Evolutionary conservation across 129 eudicot species (phyloP), one percentile per base, ranked within the genome.

Genomic region (Ambrosia trifida): DNA sequence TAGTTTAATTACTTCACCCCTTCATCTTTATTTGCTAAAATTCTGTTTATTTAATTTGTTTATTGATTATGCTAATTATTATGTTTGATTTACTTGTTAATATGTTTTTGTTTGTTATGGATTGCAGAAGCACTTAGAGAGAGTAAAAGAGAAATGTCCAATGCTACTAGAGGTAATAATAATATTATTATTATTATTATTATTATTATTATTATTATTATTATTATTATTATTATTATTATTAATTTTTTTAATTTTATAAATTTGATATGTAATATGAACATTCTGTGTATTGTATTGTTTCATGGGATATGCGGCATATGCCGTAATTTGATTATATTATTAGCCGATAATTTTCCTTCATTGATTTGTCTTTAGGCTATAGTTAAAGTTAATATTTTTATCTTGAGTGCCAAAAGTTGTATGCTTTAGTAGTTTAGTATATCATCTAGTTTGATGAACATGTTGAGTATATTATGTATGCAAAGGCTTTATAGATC

Each of bases 81-180:
- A n/a, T 2, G 3, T 69, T 32, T 62, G 6, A 28, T 14, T 68
- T 30, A 6, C 33, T 18, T 62, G 64, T 52, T 56, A 45, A 73
- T 16, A 18, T 18, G 14, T 59, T 61, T 60, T 28, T 20, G 5
- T 18, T 74, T 77, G 62, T 44, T 57, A 41, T 28, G 45, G 74
- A 67, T 62, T 69, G 38, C 96, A 93, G 98, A 93, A 88, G 95
- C 84, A 53, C 95, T 93, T 69, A 76, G 98, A 64, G 90, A 85
- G 82, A 93, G 98, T 78, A 93, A 93, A 83, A 61, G 96, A 70
- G 98, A 93, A 64, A 89, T 93, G 98, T 44, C 96, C 4, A 84
- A 85, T 82, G 96, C 98, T 73, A 89, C 96, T 67, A 82, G 98
- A 82, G 98, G 98, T n/a, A n/a, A n/a, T n/a, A n/a, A n/a, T n/a